phyloP scores from a whole-genome alignment of 2,329 filamentous ascomycete species.

The Didymella lethalis region DNA sequence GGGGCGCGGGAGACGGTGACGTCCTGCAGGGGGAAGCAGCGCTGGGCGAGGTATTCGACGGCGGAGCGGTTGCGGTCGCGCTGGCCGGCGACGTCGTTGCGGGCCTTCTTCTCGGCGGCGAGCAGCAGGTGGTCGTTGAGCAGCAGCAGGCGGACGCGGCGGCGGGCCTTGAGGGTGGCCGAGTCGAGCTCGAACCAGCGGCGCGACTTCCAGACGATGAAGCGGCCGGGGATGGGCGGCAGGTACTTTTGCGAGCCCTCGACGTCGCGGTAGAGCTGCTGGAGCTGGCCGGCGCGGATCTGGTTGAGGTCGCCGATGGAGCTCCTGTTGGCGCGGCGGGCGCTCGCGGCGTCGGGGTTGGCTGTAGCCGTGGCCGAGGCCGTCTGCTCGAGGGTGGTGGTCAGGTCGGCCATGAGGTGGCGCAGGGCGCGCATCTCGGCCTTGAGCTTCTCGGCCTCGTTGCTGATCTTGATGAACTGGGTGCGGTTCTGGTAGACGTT shows the following conservation, averaged over 20 bases:
- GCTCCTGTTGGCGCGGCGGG: constrained; percentile 75
- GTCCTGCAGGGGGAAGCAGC: constrained; percentile 92
- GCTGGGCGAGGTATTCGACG: constrained; percentile 84
- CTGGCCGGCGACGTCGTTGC: constrained; percentile 69
- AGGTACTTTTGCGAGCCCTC: constrained; percentile 97
- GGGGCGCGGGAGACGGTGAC: constrained; percentile 88
- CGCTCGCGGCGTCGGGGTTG: constrained; percentile 49
- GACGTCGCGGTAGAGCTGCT: constrained; percentile 94
- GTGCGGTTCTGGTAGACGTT: constrained; percentile 97
- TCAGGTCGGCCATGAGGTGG: constrained; percentile 92
- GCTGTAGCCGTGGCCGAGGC: constrained; percentile 42
- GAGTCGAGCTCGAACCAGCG: constrained; percentile 97
- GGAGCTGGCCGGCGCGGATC: constrained; percentile 71
- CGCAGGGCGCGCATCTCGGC: constrained; percentile 91
- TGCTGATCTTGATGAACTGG: constrained; percentile 99
- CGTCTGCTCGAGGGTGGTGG: constrained; percentile 57
- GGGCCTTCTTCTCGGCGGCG: constrained; percentile 92
- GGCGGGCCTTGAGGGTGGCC: constrained; percentile 91
- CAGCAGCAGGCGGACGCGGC: constrained; percentile 89
- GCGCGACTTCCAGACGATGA: constrained; percentile 91
- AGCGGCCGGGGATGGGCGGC: constrained; percentile 86
- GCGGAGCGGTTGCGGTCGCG: constrained; percentile 51
- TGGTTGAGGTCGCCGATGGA: constrained; percentile 80
- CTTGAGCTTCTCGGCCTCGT: constrained; percentile 98
- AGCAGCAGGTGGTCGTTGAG: constrained; percentile 94